Evolutionary conservation across 179 eudicot species (phyloP).

Genomic region (Spergularia azorica): DNA sequence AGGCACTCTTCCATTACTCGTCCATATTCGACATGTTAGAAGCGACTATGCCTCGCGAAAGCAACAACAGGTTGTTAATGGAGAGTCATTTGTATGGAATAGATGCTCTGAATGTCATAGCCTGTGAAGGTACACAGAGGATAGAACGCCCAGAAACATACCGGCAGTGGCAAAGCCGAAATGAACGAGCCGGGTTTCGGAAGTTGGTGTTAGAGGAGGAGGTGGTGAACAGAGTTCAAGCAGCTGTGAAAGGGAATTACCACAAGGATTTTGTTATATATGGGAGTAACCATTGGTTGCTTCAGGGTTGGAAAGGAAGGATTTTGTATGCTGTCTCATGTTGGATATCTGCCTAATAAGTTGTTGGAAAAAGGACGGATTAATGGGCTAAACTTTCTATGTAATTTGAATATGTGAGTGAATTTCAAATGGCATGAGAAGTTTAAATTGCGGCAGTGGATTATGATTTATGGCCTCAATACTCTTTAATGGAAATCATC

Average conservation of each 20-base stretch:
- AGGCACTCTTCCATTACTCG: conserved; percentile 42
- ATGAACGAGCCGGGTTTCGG: conserved; percentile 36
- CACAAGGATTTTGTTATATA: conserved; percentile 53
- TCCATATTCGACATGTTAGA: conserved; percentile 45
- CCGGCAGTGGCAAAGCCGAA: conserved; percentile 44
- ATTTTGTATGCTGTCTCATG: conserved; percentile 43
- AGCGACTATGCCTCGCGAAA: conserved; percentile 33
- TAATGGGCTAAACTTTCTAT: too few species aligned
- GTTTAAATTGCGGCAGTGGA: too few species aligned
- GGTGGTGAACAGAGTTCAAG: conserved; percentile 28
- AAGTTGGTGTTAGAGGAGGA: conserved; percentile 32
- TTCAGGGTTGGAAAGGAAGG: conserved; percentile 65
- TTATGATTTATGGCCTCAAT: too few species aligned
- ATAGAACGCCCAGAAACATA: conserved; percentile 52
- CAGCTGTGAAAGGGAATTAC: conserved; percentile 38
- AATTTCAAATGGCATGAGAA: too few species aligned
- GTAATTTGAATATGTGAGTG: too few species aligned
- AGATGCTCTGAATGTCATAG: conserved; percentile 41
- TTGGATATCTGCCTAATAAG: conserved; percentile 36
- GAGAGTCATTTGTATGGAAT: conserved; percentile 42
- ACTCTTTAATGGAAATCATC: too few species aligned
- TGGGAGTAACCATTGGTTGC: conserved; percentile 43
- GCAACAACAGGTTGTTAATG: conserved; percentile 34
- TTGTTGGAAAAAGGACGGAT: background rate
- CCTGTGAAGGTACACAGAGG: conserved; percentile 47